Evolutionary conservation across 176 grass and related monocot genomes (phyloP), one percentile per base, ranked within the genome.

Genomic region (Hsuehochloa calcarea): DNA sequence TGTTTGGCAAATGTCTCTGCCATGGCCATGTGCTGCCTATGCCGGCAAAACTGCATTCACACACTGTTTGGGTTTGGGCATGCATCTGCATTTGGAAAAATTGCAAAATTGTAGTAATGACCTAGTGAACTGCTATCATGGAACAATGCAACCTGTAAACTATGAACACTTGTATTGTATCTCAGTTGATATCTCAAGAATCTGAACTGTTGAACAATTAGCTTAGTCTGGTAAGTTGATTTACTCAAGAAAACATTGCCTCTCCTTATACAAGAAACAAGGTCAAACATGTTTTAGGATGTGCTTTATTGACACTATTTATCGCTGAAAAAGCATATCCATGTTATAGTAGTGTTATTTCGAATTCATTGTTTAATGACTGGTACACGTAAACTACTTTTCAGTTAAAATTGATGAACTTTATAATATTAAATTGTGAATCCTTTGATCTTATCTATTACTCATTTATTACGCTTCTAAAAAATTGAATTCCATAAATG

Each of bases 401-500:
- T 69, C 17, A 70, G 62, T 40, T 74, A 25, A 63, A 61, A 76
- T 62, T 90, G 17, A 11, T 40, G 14, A 22, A 78, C 11, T 75
- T 35, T 2, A 46, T 27, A 43, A 58, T 63, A 60, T 61, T 59
- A 61, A 68, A 62, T 81, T 47, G 11, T 16, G 25, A 34, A 79
- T 68, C 25, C 54, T 88, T 77, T 17, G 49, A n/a, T 52, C 20
- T 79, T 86, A 47, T 59, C 4, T 61, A 7, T 72, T 35, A 38
- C 22, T 34, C 9, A 58, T 81, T 70, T 47, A 75, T 74, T 68
- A 34, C 26, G 20, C 46, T 72, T 85, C 56, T 14, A 8, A 69
- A 49, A 52, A 17, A 50, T 20, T 89, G 38, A 23, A 55, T 81
- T 10, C 16, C 27, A 51, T 52, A 72, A 87, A 62, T 87, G 65